Conservation (phyloP, 176 grass and related monocot genomes). For the Cenchrus purpureus region DNA sequence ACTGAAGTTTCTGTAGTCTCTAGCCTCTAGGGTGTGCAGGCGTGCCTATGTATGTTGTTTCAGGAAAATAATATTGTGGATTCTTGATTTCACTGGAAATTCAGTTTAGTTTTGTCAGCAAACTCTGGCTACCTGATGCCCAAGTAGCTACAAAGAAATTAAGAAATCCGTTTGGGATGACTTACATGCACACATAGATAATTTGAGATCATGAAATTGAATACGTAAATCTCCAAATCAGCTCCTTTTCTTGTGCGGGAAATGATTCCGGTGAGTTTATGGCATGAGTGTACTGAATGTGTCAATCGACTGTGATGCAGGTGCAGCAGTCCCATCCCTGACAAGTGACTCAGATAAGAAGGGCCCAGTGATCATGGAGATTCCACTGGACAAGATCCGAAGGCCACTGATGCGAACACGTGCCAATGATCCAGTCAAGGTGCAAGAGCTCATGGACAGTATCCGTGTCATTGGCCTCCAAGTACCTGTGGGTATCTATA, state of each 20-base stretch:
- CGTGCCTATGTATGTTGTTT: not conserved
- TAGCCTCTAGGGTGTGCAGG: not conserved
- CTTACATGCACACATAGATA: not conserved
- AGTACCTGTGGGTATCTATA: conserved; percentile 67
- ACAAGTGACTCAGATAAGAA: conserved; percentile 49
- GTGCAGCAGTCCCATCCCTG: conserved; percentile 30
- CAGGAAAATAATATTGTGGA: not conserved
- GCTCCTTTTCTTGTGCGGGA: not conserved
- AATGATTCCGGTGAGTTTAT: not conserved
- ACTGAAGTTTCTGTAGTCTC: not conserved
- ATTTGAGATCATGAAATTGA: not conserved
- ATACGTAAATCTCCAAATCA: not conserved
- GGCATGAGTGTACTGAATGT: not conserved
- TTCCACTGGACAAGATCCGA: conserved; percentile 75
- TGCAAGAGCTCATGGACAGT: conserved; percentile 91
- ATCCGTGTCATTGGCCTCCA: conserved; percentile 85
- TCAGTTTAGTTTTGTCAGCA: not conserved
- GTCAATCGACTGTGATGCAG: conserved; percentile 4
- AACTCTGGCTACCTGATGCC: not conserved
- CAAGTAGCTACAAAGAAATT: not conserved
- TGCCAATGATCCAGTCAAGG: conserved; percentile 80
- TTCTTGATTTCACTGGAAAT: conserved; percentile 20
- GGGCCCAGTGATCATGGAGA: conserved; percentile 77
- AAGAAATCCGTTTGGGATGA: not conserved
- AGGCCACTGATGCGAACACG: conserved; percentile 86